Base-by-base conservation (phyloP, 2,329 filamentous ascomycete genomes). In the Diaporthe batatas region DNA sequence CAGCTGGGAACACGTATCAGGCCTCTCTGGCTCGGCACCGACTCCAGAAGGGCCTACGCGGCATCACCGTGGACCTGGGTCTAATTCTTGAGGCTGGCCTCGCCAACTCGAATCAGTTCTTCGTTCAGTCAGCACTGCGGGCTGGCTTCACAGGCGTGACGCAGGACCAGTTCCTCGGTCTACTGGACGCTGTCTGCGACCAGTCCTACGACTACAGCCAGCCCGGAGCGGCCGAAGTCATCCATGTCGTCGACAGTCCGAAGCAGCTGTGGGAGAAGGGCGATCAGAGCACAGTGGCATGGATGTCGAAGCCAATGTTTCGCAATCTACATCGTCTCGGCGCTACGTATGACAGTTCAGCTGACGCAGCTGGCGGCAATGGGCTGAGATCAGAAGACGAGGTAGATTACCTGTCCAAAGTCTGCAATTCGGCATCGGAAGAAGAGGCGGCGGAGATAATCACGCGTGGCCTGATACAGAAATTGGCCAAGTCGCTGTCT, bases 101-200 rank as follows among this genome's bases (percentile, higher is more conserved):
- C 62, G 74, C 77, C 14, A 75, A 75, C 14, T 76, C 77, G 39
- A 75, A 75, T 32, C 74, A 74, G n/a, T 77, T 78, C 1, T 83
- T 75, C 25, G 71, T 77, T 11, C 55, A 78, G 47, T 70, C 75
- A 16, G 73, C 76, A 2, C 73, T 78, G 7, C 69, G 53, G 1
- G 42, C 64, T 3, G 53, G 39, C 4, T 72, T 70, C 18, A 70
- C 54, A 36, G 34, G 64, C 6, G 64, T 58, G 65, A 70, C 73
- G 58, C 62, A 65, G 14, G 69, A 74, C 44, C 65, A 75, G 12
- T 68, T 18, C n/a, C 39, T 47, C n/a, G 57, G 36, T n/a, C 57
- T 62, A n/a, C 23, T 62, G 36, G 57, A 62, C 16, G 36, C 39
- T 6, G 57, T 62, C 14, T 62, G 57, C 36, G 57, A 62, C 23